A percentile compares a stretch with the other conserved stretches of the same genome.
phyloP scores from a whole-genome alignment of 2,329 filamentous ascomycete species.

The Colletotrichum sp. region DNA sequence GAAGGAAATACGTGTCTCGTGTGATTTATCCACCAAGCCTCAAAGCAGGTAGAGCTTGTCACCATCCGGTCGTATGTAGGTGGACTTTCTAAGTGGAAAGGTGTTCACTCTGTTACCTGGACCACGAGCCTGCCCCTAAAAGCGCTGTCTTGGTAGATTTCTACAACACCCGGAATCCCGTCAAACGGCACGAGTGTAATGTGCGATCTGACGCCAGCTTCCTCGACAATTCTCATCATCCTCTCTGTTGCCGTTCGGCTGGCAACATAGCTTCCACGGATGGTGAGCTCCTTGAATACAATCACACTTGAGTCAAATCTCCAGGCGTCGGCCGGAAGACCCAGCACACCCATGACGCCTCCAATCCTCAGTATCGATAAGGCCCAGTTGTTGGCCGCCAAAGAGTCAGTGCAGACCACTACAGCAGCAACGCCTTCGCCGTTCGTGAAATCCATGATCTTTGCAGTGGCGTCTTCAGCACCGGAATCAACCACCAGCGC shows the following conservation, averaged over 20 bases:
- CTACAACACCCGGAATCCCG: constrained; percentile 28
- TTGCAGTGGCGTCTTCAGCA: constrained; percentile 2
- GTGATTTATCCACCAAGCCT: not conserved
- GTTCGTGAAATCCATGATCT: constrained; percentile 30
- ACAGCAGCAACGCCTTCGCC: constrained; percentile 34
- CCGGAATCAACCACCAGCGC: constrained; percentile 32
- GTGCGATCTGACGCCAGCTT: constrained; percentile 27
- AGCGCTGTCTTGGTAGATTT: constrained; percentile 27
- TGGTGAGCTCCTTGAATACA: constrained; percentile 32
- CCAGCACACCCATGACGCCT: constrained; percentile 32
- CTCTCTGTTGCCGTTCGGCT: constrained; percentile 28
- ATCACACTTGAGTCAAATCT: constrained; percentile 33
- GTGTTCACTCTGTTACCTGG: constrained; percentile 14
- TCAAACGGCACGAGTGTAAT: constrained; percentile 30
- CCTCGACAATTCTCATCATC: constrained; percentile 35
- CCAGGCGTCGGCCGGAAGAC: constrained; percentile 34
- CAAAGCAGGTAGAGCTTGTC: accelerated
- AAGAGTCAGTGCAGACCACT: constrained; percentile 35
- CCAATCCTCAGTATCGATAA: constrained; percentile 30
- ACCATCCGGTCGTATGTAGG: not conserved
- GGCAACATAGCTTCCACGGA: constrained; percentile 36
- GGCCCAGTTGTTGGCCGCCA: constrained; percentile 34
- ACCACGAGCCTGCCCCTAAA: constrained; percentile 36
- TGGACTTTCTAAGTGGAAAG: not conserved
- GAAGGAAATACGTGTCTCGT: not conserved